Conservation (phyloP, 441 rosid genomes). For the Sinapis alba region DNA sequence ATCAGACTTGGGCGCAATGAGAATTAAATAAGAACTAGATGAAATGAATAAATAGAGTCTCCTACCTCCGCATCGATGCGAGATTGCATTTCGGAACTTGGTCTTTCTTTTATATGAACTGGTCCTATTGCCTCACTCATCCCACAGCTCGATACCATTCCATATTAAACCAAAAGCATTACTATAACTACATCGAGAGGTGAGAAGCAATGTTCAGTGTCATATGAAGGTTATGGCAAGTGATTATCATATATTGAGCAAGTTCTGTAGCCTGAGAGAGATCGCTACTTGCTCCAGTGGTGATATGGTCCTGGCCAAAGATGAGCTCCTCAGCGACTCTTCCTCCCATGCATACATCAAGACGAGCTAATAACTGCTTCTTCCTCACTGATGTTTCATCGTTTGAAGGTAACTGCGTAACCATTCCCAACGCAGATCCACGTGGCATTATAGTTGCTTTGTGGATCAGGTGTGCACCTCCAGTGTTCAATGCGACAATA, state of each 20-base stretch:
- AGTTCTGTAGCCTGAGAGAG: slow-evolving; percentile 90
- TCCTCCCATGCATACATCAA: slow-evolving; percentile 99
- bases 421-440: slow-evolving; percentile 99
- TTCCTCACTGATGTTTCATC: slow-evolving; percentile 98
- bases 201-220: not conserved
- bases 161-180: slow-evolving; percentile 16
- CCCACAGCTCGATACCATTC: slow-evolving; percentile 92
- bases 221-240: not conserved
- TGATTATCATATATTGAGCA: slow-evolving; percentile 91
- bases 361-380: slow-evolving; percentile 91
- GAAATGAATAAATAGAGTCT: not conserved
- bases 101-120: slow-evolving; percentile 88
- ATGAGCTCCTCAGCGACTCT: slow-evolving; percentile 98
- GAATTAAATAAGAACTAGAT: not conserved
- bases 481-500: slow-evolving; percentile 87
- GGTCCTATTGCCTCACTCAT: slow-evolving; percentile 97
- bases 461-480: slow-evolving; percentile 96
- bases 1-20: not conserved
- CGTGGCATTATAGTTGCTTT: slow-evolving; percentile 99
- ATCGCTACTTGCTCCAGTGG: slow-evolving; percentile 98
- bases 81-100: slow-evolving; percentile 97
- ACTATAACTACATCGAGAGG: slow-evolving; percentile 1
- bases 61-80: slow-evolving; percentile 92
- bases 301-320: slow-evolving; percentile 86
- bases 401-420: slow-evolving; percentile 92